Conservation (phyloP, 306 rosid species). For the Benincasa hispida region DNA sequence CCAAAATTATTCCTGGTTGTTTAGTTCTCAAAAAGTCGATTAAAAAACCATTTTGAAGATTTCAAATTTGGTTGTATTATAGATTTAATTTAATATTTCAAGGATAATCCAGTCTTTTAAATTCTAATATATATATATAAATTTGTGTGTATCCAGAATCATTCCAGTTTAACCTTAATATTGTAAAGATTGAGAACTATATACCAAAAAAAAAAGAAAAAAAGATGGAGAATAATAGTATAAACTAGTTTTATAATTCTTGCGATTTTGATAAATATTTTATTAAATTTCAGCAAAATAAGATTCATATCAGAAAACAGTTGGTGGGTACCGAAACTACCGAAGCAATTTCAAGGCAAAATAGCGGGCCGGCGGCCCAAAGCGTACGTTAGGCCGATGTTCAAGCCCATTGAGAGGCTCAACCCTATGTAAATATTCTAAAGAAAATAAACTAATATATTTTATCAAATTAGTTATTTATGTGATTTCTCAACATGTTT, state of each 20-base stretch:
- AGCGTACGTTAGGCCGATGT: neutral
- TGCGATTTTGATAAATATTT: neutral
- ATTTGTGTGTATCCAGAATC: too few species aligned
- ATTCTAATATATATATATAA: too few species aligned
- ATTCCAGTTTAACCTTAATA: too few species aligned
- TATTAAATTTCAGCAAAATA: neutral
- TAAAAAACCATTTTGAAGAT: neutral
- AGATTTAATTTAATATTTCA: neutral
- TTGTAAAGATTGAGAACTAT: too few species aligned
- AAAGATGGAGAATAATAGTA: too few species aligned
- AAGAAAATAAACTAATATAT: too few species aligned
- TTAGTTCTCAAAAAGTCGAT: neutral
- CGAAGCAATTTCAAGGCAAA: neutral
- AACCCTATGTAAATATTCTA: neutral
- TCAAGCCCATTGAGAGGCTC: neutral
- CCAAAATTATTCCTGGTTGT: neutral
- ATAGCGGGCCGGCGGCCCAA: neutral
- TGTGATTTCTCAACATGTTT: too few species aligned
- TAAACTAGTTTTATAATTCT: neutral
- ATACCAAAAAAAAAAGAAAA: too few species aligned
- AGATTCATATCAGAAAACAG: neutral
- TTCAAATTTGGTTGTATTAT: neutral
- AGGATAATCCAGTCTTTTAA: neutral
- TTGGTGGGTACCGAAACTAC: neutral
- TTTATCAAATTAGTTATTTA: too few species aligned